Evolutionary conservation across 2,329 filamentous ascomycete species (phyloP).

Genomic region (Coleophoma crateriformis): DNA sequence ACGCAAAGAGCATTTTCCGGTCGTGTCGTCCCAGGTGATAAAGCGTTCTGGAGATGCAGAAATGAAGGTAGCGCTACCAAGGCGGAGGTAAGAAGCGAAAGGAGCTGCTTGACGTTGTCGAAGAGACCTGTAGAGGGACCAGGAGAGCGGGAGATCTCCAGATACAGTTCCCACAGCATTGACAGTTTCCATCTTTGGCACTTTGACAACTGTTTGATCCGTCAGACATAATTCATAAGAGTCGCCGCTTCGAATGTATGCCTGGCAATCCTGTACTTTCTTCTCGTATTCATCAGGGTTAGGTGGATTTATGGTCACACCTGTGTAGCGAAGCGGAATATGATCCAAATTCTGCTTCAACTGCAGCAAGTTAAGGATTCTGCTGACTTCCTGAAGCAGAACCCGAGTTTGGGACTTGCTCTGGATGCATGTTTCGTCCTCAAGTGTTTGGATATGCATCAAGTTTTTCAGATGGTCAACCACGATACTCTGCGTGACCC

Average conservation of each 20-base stretch:
- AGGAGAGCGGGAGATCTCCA: conserved; percentile 9
- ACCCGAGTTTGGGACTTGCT: background rate
- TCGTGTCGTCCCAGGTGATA: conserved; percentile 56
- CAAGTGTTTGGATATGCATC: conserved; percentile 56
- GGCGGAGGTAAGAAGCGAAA: conserved; percentile 71
- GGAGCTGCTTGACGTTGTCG: conserved; percentile 25
- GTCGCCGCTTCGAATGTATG: conserved; percentile 29
- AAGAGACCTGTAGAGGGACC: conserved; percentile 25
- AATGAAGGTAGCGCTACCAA: conserved; percentile 66
- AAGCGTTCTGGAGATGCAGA: conserved; percentile 89
- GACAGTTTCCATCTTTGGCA: background rate
- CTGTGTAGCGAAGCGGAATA: background rate
- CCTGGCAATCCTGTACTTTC: conserved; percentile 29
- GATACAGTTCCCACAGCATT: too few relatives aligned
- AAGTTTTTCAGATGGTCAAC: conserved; percentile 52
- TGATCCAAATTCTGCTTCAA: conserved; percentile 3
- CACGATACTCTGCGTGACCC: conserved; percentile 59
- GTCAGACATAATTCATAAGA: conserved; percentile 36
- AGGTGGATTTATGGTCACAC: conserved; percentile 16
- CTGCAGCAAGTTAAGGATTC: background rate
- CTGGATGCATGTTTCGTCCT: background rate
- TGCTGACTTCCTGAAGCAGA: background rate
- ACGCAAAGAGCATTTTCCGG: conserved; percentile 68
- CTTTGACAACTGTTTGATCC: conserved; percentile 21
- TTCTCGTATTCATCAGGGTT: conserved; percentile 22